A percentile compares a stretch with the other conserved stretches of the same genome.
phyloP scores from a whole-genome alignment of 164 flowering plant genomes.

The Umbilicus rupestris region DNA sequence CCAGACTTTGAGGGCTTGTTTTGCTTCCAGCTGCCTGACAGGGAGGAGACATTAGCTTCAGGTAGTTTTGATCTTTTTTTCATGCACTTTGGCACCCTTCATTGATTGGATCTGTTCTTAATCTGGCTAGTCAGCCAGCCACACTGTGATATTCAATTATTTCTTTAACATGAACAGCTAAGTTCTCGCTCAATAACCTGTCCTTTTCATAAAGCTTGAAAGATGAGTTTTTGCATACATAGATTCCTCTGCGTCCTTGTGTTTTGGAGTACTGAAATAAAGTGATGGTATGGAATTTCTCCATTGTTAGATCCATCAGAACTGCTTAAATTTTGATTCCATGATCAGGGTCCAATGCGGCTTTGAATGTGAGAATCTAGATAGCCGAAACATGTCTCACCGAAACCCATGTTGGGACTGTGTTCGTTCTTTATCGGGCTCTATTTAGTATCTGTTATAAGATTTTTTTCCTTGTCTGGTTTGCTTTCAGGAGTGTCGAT shows the following conservation, averaged over 20 bases:
- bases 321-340: too few species aligned
- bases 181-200: neutral
- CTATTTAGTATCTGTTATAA: neutral
- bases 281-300: too few species aligned
- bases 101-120: conserved; percentile 1
- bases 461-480: neutral
- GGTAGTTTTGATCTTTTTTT: neutral
- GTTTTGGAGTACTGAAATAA: too few species aligned
- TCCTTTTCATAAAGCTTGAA: neutral
- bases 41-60: neutral
- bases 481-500: neutral
- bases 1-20: neutral
- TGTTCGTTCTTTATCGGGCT: neutral
- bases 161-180: neutral
- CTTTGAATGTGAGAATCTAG: too few species aligned
- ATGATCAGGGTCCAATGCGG: too few species aligned
- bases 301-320: too few species aligned
- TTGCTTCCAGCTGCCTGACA: neutral
- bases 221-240: too few species aligned
- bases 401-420: too few species aligned
- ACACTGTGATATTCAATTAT: neutral
- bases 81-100: neutral
- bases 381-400: too few species aligned
- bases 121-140: neutral
- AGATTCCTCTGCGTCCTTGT: too few species aligned